Percentiles rank a stretch among this genome's conserved stretches.
These are phyloP conservation scores for Saccharomycopsis sp. DNA, from an alignment of 805 yeast species.

Conservation along the genomic window DNA sequence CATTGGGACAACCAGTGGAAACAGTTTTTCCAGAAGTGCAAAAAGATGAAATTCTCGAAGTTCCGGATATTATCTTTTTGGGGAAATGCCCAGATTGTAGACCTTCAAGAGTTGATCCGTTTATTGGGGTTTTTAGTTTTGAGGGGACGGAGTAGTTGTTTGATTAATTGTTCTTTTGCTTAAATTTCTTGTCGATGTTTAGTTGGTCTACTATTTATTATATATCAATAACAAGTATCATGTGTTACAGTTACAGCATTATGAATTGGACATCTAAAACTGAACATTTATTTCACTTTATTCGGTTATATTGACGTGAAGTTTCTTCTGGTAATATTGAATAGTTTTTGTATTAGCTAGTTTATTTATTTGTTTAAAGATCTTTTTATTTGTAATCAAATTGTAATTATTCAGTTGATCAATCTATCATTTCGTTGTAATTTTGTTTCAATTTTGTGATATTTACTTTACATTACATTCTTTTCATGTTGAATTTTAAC, in stretches of 20 bases:
- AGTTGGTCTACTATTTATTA: neutral
- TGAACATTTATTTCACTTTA: neutral
- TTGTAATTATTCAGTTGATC: neutral
- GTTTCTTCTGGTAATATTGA: too few relatives aligned
- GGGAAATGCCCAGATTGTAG: conserved; percentile 44
- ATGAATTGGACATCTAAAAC: neutral
- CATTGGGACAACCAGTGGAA: too few relatives aligned
- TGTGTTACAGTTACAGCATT: neutral
- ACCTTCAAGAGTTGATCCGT: conserved; percentile 42
- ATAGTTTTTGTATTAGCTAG: neutral
- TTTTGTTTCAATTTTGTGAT: neutral
- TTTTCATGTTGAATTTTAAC: neutral
- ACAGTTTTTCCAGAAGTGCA: conserved; percentile 1
- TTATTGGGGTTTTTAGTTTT: conserved; percentile 44
- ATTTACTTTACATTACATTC: too few relatives aligned
- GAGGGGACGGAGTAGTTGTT: conserved; percentile 23
- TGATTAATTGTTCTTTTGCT: neutral
- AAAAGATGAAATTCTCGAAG: conserved; percentile 24
- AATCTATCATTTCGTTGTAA: neutral
- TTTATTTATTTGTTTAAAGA: too few relatives aligned
- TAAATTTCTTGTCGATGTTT: neutral
- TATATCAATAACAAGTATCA: neutral
- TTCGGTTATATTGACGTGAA: neutral
- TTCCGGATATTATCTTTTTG: conserved; percentile 38
- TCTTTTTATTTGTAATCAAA: neutral